phyloP scores from a whole-genome alignment of 1,284 basidiomycete genomes.

The Vanrija pseudolonga region DNA sequence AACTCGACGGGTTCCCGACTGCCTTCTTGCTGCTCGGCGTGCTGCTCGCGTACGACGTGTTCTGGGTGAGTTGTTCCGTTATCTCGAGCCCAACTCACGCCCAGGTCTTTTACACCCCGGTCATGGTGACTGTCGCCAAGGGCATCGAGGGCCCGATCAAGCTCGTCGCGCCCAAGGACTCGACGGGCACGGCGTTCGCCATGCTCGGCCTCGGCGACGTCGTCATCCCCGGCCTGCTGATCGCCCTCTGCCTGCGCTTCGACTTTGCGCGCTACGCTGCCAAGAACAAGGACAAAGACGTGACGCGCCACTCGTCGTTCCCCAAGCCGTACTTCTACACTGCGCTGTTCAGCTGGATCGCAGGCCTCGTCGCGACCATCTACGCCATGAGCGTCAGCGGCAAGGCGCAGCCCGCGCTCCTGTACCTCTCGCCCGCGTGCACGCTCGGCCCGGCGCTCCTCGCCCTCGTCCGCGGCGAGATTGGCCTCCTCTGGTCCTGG shows the following conservation, averaged over 20 bases:
- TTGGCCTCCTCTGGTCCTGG: slow-evolving; percentile 39
- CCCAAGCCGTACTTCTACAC: slow-evolving; percentile 75
- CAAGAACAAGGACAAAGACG: slow-evolving; percentile 24
- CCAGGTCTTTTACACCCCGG: slow-evolving; percentile 46
- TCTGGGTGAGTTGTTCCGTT: slow-evolving; percentile 54
- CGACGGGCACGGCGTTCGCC: slow-evolving; percentile 57
- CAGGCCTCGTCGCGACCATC: slow-evolving; percentile 77
- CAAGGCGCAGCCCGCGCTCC: slow-evolving; percentile 82
- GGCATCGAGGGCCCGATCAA: slow-evolving; percentile 93
- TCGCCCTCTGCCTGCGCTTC: slow-evolving; percentile 83
- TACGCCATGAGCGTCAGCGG: slow-evolving; percentile 77
- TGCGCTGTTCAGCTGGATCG: slow-evolving; percentile 69
- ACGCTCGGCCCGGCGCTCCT: slow-evolving; percentile 46
- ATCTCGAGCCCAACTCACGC: not conserved
- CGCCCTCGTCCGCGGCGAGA: slow-evolving; percentile 45
- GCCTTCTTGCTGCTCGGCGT: slow-evolving; percentile 75
- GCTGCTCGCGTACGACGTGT: slow-evolving; percentile 81
- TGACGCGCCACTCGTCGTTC: slow-evolving; percentile 50
- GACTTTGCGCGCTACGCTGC: slow-evolving; percentile 58
- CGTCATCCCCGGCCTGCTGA: slow-evolving; percentile 68
- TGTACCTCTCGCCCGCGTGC: slow-evolving; percentile 71
- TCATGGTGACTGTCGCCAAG: slow-evolving; percentile 88
- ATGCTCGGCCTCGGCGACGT: slow-evolving; percentile 85
- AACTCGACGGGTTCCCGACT: slow-evolving; percentile 86
- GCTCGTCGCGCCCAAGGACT: slow-evolving; percentile 69